A percentile compares a stretch with the other conserved stretches of the same genome.
Conservation (phyloP, 345 rosid genomes). For the Pelargonium nanum region DNA sequence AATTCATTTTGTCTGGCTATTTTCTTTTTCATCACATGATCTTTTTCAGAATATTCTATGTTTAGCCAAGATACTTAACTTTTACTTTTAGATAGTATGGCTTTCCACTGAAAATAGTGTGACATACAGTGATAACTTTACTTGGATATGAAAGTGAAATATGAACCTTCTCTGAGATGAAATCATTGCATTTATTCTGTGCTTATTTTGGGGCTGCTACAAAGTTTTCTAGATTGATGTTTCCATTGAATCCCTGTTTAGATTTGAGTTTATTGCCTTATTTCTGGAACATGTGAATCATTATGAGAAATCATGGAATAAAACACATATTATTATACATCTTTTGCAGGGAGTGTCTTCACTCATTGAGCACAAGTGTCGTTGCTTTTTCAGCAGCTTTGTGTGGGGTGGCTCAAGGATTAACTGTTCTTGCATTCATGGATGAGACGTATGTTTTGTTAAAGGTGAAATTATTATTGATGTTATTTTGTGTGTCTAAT, state of each 20-base stretch:
- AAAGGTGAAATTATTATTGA: slow-evolving; percentile 43
- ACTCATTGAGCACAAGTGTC: slow-evolving; percentile 38
- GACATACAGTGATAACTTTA: no score
- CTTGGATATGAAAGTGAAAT: not conserved
- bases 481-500: no score
- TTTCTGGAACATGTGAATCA: not conserved
- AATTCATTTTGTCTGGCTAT: no score
- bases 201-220: not conserved
- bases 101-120: no score
- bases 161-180: not conserved
- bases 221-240: no score
- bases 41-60: no score
- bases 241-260: no score
- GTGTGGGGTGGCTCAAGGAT: slow-evolving; percentile 46
- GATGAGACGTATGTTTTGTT: slow-evolving; percentile 49
- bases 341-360: slow-evolving; percentile 58
- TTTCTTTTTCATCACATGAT: no score
- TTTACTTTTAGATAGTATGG: no score
- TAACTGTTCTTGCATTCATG: slow-evolving; percentile 31
- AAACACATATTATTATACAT: slow-evolving; percentile 13
- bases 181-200: not conserved
- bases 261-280: not conserved
- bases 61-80: no score
- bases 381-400: slow-evolving; percentile 42
- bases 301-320: not conserved